A percentile compares a stretch with the other conserved stretches of the same genome.
These are phyloP conservation scores for Sophora flavescens DNA, from an alignment of 306 rosid genomes.

Conservation along the genomic window DNA sequence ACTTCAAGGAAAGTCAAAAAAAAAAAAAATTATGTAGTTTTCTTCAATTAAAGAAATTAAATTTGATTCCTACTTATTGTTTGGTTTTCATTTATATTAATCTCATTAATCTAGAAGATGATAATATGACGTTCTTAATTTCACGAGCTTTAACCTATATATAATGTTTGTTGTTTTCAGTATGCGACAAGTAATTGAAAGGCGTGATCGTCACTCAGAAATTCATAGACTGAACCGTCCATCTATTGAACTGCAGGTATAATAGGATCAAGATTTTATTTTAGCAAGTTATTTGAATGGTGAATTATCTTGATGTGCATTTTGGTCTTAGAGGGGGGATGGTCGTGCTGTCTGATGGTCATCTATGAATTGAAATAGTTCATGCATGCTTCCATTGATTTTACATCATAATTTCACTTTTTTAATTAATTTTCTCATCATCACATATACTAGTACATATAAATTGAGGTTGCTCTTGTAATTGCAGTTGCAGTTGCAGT, in stretches of 20 bases:
- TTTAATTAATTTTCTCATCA: slow-evolving; percentile 1
- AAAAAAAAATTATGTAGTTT: no score
- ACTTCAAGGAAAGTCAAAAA: not conserved
- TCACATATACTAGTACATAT: not conserved
- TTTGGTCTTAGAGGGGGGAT: no score
- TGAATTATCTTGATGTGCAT: not conserved
- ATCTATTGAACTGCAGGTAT: slow-evolving; percentile 42
- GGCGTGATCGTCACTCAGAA: slow-evolving; percentile 42
- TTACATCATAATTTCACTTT: not conserved
- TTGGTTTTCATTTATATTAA: not conserved
- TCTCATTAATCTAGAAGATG: not conserved
- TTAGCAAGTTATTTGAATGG: slow-evolving; percentile 12
- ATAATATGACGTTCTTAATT: slow-evolving; percentile 21
- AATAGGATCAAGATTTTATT: not conserved
- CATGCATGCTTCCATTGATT: not conserved
- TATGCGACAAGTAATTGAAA: slow-evolving; percentile 48
- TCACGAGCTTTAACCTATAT: not conserved
- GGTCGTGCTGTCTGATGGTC: no score
- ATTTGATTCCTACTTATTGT: not conserved
- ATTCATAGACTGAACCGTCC: slow-evolving; percentile 6
- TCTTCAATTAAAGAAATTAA: not conserved
- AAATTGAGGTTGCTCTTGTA: not conserved
- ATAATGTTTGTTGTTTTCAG: slow-evolving; percentile 37
- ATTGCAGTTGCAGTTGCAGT: no score
- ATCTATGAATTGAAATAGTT: not conserved